Evolutionary conservation across 169 alveolate genomes (phyloP).

Genomic region (Blepharisma undulans): DNA sequence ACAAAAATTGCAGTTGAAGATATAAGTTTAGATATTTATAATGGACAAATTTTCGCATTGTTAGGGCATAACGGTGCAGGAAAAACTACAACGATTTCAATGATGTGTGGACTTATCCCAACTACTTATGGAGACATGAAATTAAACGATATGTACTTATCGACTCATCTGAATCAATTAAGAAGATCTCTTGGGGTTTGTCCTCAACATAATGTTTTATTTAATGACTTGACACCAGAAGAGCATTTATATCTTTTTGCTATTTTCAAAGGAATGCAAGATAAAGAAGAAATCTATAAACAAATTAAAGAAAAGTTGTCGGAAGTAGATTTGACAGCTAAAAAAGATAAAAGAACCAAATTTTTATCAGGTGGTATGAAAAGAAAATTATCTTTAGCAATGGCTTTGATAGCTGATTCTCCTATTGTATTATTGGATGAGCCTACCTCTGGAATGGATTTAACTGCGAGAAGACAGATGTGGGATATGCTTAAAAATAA

Average conservation of each 20-base stretch:
- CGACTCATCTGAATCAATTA: conserved; percentile 37
- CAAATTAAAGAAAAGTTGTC: conserved; percentile 65
- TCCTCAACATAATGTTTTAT: conserved; percentile 87
- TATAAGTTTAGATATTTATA: conserved; percentile 53
- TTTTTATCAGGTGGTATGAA: conserved; percentile 83
- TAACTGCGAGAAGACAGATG: conserved; percentile 77
- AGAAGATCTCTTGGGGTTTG: conserved; percentile 85
- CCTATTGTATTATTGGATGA: conserved; percentile 86
- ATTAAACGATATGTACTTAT: neutral
- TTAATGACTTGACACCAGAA: conserved; percentile 78
- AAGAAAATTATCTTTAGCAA: conserved; percentile 82
- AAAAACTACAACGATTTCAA: conserved; percentile 74
- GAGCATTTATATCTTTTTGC: conserved; percentile 83
- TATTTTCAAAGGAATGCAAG: conserved; percentile 77
- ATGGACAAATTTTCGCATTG: conserved; percentile 68
- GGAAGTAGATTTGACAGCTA: conserved; percentile 75
- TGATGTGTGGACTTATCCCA: conserved; percentile 69
- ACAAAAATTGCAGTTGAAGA: conserved; percentile 68
- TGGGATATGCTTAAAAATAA: conserved; percentile 82
- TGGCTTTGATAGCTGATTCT: conserved; percentile 86
- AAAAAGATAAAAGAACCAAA: conserved; percentile 61
- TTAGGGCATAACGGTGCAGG: conserved; percentile 86
- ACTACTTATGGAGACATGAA: conserved; percentile 65
- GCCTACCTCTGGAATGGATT: conserved; percentile 91
- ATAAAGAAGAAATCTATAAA: conserved; percentile 46